Conservation (phyloP, 2,329 filamentous ascomycete genomes). For the Colletotrichum camelliae region DNA sequence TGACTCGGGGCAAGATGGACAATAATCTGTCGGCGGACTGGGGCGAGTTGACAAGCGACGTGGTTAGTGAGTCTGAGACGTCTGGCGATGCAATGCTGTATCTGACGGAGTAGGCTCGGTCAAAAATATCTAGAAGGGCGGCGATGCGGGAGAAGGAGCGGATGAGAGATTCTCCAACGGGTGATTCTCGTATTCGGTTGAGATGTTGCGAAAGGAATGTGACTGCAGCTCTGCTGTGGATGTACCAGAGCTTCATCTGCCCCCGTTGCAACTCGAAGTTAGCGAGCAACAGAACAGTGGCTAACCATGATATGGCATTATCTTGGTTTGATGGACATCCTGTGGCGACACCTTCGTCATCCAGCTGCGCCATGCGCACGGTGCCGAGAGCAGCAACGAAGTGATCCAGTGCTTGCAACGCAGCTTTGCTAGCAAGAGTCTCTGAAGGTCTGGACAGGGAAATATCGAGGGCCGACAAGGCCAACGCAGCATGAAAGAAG, state of each 20-base stretch:
- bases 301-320: neutral
- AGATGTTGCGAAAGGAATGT: conserved; percentile 3
- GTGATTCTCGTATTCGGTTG: neutral
- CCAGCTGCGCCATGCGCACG: neutral
- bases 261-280: conserved; percentile 7
- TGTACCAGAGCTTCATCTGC: conserved; percentile 11
- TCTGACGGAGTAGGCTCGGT: neutral
- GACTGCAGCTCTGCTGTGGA: conserved; percentile 5
- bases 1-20: neutral
- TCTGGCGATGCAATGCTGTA: conserved; percentile 4
- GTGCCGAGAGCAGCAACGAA: neutral
- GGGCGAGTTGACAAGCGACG: neutral
- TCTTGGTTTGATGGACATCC: neutral
- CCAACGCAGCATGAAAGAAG: neutral
- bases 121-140: neutral
- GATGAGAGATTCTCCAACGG: neutral
- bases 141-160: conserved; percentile 5
- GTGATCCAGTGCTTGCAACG: conserved; percentile 4
- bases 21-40: neutral
- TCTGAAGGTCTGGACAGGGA: neutral
- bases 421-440: neutral
- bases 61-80: neutral
- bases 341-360: neutral
- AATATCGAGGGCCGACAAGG: neutral
- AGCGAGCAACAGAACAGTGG: neutral